Conservation (phyloP, 75 land plant genomes). For the Sequoia sempervirens region DNA sequence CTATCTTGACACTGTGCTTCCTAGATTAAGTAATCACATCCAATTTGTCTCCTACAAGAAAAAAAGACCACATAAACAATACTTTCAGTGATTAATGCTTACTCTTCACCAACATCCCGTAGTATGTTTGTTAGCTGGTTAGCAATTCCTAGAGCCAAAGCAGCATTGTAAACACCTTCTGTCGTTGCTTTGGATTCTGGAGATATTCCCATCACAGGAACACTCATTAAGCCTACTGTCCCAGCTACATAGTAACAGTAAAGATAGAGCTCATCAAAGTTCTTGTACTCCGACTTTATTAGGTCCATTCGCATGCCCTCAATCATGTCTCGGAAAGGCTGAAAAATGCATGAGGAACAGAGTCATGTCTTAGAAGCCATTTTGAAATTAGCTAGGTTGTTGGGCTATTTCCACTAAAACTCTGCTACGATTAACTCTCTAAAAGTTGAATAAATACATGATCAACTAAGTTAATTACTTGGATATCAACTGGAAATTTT, state of each 20-base stretch:
- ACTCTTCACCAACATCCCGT: constrained; percentile 95
- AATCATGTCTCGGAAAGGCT: constrained; percentile 91
- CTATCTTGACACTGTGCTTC: background rate
- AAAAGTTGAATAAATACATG: background rate
- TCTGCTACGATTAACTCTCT: background rate
- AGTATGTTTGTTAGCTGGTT: constrained; percentile 86
- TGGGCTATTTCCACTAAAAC: background rate
- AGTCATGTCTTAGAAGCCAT: background rate
- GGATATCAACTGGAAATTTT: constrained; percentile 80
- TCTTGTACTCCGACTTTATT: constrained; percentile 66
- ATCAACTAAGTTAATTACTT: constrained; percentile 21
- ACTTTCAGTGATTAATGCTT: constrained; percentile 15
- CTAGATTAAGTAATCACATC: background rate
- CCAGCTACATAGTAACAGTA: constrained; percentile 94
- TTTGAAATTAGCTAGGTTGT: background rate
- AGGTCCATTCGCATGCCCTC: constrained; percentile 92
- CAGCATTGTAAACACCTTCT: constrained; percentile 70
- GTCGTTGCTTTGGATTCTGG: constrained; percentile 60
- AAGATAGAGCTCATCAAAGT: constrained; percentile 80
- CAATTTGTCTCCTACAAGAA: background rate
- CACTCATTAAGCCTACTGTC: constrained; percentile 81
- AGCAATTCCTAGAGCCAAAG: constrained; percentile 76
- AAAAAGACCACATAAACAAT: background rate
- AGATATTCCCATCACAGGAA: constrained; percentile 89
- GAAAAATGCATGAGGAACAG: constrained; percentile 7